Percentiles rank a stretch among this genome's conserved stretches.
These are phyloP conservation scores for barley (Hordeum vulgare) DNA, from an alignment of 176 grass and related monocot genomes.

Conservation along the genomic window DNA sequence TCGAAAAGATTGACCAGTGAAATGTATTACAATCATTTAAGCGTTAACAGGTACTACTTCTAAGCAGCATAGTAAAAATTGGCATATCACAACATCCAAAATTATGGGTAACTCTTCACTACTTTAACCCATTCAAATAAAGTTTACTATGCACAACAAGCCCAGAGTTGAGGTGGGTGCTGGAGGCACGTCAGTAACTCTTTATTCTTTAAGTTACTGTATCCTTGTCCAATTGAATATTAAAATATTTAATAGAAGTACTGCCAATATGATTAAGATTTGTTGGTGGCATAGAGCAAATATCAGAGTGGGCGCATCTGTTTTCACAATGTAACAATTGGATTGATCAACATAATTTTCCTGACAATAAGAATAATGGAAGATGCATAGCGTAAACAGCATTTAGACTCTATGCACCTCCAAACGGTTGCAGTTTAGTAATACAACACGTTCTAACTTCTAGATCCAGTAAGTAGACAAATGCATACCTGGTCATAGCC, in stretches of 20 bases:
- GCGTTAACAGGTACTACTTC: constrained; percentile 16
- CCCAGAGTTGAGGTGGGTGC: not conserved
- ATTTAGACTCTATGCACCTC: not conserved
- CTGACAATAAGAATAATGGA: not conserved
- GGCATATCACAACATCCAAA: not conserved
- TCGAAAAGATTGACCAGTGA: constrained; percentile 18
- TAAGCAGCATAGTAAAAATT: not conserved
- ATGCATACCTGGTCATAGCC: constrained; percentile 79
- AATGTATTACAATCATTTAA: not conserved
- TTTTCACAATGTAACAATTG: not conserved
- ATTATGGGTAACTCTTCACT: not conserved
- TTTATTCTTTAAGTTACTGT: not conserved
- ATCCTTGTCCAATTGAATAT: not conserved
- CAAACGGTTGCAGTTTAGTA: not conserved
- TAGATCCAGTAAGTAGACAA: constrained; percentile 2
- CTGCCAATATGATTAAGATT: not conserved
- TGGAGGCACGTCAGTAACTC: not conserved
- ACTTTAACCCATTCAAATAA: constrained; percentile 12
- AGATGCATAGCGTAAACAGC: not conserved
- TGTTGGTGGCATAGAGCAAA: not conserved
- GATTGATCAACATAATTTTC: constrained; percentile 2
- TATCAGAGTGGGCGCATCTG: not conserved
- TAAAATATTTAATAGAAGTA: not conserved
- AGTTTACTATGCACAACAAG: not conserved
- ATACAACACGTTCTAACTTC: not conserved